Base-by-base conservation (phyloP, 805 yeast species). In the Yamadazyma laniorum region DNA sequence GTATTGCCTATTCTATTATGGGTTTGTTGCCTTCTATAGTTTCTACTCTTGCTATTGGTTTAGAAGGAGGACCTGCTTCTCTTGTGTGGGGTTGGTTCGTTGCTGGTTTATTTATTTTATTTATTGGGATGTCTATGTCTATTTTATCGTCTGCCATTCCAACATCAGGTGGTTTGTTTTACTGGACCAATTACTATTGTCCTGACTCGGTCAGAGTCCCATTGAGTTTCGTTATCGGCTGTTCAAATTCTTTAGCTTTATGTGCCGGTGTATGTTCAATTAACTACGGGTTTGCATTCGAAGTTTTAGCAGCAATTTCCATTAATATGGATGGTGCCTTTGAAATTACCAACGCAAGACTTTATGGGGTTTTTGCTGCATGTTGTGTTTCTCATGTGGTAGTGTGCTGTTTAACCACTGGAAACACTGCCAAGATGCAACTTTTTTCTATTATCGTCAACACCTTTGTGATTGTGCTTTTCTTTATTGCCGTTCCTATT, bases 61-160 rank as follows among this genome's bases (percentile, higher is more conserved):
- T 82, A 11, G 58, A 74, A 22, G 78, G 82, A 0, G 89, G 89
- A 3, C 79, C 85, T 0, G 78, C 72, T 7, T 78, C 82, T 4
- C 67, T 80, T 40, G 67, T 81, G 3, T 83, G 90, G 90, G 84
- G 86, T 33, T 84, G 91, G 90, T 58, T 79, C 32, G 51, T 78
- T 12, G 71, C 85, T 23, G 71, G 79, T 4, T 42, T 66, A 8
- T 77, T 80, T 48, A 79, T 82, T 39, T 52, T 80, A 38, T 52
- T 67, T 7, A 72, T 79, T n/a, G 88, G 87, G 13, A 45, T 74
- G 6, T 67, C 82, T 13, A 75, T 84, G 79, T 69, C 85, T 5
- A 83, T 81, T 50, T 58, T 81, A 44, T 85, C 83, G 1, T 73
- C 82, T 25, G 75, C 88, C 1, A 74, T 80, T 47, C 90, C 91